Base-by-base conservation (phyloP, 192 early-diverging fungal genomes). In the Coemansia sp. region DNA sequence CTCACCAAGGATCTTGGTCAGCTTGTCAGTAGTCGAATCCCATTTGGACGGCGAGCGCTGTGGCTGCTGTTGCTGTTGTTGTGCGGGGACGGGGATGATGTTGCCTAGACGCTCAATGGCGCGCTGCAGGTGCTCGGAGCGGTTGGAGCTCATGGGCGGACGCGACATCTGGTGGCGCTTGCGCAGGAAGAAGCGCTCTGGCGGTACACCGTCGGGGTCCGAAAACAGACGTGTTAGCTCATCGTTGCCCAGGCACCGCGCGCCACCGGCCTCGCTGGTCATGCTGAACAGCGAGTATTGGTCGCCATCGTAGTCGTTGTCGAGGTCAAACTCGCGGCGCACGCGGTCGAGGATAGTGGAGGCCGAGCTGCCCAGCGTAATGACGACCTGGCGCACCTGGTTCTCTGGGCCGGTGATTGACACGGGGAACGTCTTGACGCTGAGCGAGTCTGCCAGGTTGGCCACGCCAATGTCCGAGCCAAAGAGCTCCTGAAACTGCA, bases 1-100 rank as follows among this genome's bases (percentile, higher is more conserved):
- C 63, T 97, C 93, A 26, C 92, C 94, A 65, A 98, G 93, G 64
- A 96, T 93, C 33, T 86, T 83, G 60, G 55, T 78, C 41, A 80
- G 80, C 48, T 87, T 80, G 11, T 82, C 68, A 0, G 53, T 69
- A 3, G 61, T 78, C 32, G 32, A 57, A 32, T 78, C 72, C 60
- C 60, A 57, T 32, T 62, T 64, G 43, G 56, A 52, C 34, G 45
- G 14, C 20, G 62, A 41, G 19, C 39, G 49, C n/a, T 28, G 22
- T 18, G 29, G 44, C 36, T 44, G 58, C 49, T 45, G 48, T 41
- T 53, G 53, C 30, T 52, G 49, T 23, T 45, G 41, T 29, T 15
- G 18, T 27, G 51, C 47, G 25, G 46, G 15, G 49, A 40, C 14
- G 36, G 72, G 66, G 3, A 64, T 46, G 11, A 60, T 64, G 53